Evolutionary conservation across 2,329 filamentous ascomycete genomes (phyloP), one percentile per base, ranked within the genome.

Genomic region (Fusarium tuaranense): DNA sequence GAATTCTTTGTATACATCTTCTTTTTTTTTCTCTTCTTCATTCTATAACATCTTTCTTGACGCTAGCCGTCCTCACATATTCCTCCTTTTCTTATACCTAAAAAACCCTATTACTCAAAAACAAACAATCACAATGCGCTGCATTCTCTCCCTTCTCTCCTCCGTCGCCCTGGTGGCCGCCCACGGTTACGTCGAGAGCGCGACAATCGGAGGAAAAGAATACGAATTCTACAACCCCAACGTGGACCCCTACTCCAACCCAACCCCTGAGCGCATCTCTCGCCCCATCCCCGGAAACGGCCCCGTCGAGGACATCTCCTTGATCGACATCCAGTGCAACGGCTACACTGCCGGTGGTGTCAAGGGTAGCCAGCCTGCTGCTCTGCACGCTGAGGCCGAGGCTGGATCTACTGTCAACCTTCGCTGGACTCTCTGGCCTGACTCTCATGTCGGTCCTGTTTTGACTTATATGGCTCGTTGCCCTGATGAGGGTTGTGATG

Each of bases 401-500:
- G 88, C 89, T 4, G 89, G 90, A 3, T 87, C 85, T 2, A 84
- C 83, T 0, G 87, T 91, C 39, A 86, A 84, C 12, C 83, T 91
- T 4, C 82, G 82, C 65, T 91, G 90, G 89, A 91, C 89, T 7
- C 76, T 86, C 2, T 87, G 85, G 85, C 84, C 85, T 0, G 84
- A 86, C 9, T 86, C 82, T 7, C 88, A 90, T 68, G 82, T 88
- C 34, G 89, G 89, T 0, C 89, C 89, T 1, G 79, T 87, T 1
- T 82, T 91, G 66, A 91, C 89, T 1, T 91, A 91, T 77, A 89
- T 91, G 88, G 89, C 89, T 6, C 83, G 84, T 38, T 91, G 90
- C 79, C 88, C 88, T 0, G 86, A 87, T 51, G 78, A 81, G 0
- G 85, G 88, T 2, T 90, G 88, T 78, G 84, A 86, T 63, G 81